Conservation (phyloP, 2,329 filamentous ascomycete species). For the Graphilbum fragrans region DNA sequence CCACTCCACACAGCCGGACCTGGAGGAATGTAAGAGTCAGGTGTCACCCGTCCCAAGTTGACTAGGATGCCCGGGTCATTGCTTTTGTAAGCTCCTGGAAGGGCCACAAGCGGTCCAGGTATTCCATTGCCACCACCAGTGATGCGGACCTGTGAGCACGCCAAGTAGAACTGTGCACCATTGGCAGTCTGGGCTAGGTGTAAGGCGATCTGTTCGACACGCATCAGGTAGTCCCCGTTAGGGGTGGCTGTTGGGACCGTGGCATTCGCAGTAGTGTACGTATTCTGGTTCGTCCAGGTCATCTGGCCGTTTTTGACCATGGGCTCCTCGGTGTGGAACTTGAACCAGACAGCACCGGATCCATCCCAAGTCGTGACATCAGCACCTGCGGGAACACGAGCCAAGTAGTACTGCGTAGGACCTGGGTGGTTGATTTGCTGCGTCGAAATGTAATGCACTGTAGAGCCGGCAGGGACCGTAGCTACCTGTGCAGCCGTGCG, state of each 20-base stretch:
- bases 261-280: constrained; percentile 20
- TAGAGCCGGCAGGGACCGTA: constrained; percentile 19
- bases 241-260: constrained; percentile 22
- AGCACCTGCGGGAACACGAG: constrained; percentile 21
- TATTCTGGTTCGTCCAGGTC: constrained; percentile 24
- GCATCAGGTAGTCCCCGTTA: constrained; percentile 24
- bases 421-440: constrained; percentile 25
- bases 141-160: constrained; percentile 25
- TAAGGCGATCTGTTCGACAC: constrained; percentile 27
- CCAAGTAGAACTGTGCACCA: constrained; percentile 25
- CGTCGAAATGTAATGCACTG: constrained; percentile 21
- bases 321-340: constrained; percentile 24
- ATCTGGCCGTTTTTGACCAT: constrained; percentile 32
- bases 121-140: constrained; percentile 21
- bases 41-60: constrained; percentile 16
- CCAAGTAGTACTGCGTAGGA: constrained; percentile 26
- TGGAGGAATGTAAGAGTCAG: constrained; percentile 17
- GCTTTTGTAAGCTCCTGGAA: constrained; percentile 20
- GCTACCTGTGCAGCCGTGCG: constrained; percentile 17
- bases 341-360: constrained; percentile 24
- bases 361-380: constrained; percentile 23
- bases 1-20: constrained; percentile 22
- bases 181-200: constrained; percentile 22
- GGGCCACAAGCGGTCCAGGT: constrained; percentile 17
- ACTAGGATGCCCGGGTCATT: constrained; percentile 21